Evolutionary conservation across 495 filamentous ascomycete genomes (phyloP).

Genomic region (Mycothermus thermophilus): DNA sequence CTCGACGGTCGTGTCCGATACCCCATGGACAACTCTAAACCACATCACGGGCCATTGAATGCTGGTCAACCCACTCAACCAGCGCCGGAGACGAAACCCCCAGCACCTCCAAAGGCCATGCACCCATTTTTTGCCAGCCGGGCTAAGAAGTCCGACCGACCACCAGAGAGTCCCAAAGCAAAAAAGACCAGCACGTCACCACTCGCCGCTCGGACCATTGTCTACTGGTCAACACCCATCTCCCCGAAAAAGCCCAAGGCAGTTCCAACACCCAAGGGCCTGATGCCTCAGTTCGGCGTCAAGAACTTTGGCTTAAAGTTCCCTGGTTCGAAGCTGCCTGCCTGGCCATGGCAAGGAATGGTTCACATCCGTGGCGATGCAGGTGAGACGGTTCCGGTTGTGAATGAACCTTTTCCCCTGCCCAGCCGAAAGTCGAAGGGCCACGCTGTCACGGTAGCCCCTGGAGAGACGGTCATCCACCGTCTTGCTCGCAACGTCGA

Average conservation of each 20-base stretch:
- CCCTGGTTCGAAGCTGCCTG: slow-evolving; percentile 44
- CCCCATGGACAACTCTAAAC: slow-evolving; percentile 5
- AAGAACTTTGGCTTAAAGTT: slow-evolving; percentile 32
- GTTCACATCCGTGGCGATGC: slow-evolving; percentile 41
- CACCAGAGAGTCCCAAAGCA: slow-evolving; percentile 11
- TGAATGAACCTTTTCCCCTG: background rate
- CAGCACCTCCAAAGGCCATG: slow-evolving; percentile 40
- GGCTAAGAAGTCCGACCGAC: slow-evolving; percentile 10
- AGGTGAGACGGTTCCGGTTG: background rate
- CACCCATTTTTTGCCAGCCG: slow-evolving; percentile 71
- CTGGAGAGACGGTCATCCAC: slow-evolving; percentile 31
- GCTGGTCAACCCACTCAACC: too few relatives aligned
- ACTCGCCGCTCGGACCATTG: slow-evolving; percentile 10
- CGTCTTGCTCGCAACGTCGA: slow-evolving; percentile 21
- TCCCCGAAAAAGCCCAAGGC: slow-evolving; percentile 18
- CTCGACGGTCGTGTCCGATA: slow-evolving; percentile 9
- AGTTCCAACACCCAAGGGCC: slow-evolving; percentile 3
- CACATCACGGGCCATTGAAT: too few relatives aligned
- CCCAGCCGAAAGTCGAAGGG: slow-evolving; percentile 37
- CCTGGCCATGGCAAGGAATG: slow-evolving; percentile 58
- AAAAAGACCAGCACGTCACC: slow-evolving; percentile 1
- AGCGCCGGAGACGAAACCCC: too few relatives aligned
- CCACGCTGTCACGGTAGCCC: slow-evolving; percentile 25
- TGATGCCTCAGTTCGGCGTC: slow-evolving; percentile 20
- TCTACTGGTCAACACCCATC: slow-evolving; percentile 21